phyloP scores from a whole-genome alignment of 495 filamentous ascomycete species.

The Patellaria atrata region DNA sequence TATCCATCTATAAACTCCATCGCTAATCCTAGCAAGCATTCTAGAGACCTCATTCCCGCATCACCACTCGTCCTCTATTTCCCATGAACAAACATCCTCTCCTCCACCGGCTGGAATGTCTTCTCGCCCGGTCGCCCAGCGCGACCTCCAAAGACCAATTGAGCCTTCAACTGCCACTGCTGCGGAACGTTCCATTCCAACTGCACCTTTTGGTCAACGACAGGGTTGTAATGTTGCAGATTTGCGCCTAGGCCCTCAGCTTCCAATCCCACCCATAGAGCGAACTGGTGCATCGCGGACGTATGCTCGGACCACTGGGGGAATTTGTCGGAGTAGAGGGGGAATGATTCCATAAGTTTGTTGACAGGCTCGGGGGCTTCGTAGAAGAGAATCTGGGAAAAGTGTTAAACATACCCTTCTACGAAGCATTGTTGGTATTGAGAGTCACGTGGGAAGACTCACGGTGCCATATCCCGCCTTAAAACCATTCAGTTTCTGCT shows the following conservation, averaged over 20 bases:
- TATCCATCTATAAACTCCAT: no score
- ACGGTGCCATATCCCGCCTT: constrained; percentile 44
- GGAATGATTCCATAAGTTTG: constrained; percentile 37
- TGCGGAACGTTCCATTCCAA: constrained; percentile 42
- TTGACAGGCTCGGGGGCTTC: constrained; percentile 40
- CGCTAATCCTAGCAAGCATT: no score
- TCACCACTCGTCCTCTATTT: constrained; percentile 14
- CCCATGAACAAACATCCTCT: constrained; percentile 32
- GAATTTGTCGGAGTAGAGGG: constrained; percentile 47
- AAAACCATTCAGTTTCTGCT: constrained; percentile 36
- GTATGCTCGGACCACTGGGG: constrained; percentile 46
- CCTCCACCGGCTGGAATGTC: constrained; percentile 39
- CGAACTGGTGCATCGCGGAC: constrained; percentile 52
- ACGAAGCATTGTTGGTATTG: not conserved
- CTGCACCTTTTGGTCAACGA: constrained; percentile 43
- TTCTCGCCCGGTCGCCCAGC: constrained; percentile 37
- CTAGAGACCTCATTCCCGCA: no score
- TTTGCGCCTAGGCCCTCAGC: constrained; percentile 57
- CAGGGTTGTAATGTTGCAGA: constrained; percentile 61
- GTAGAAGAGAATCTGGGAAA: constrained; percentile 49
- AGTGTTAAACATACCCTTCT: no score
- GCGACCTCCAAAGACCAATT: constrained; percentile 37
- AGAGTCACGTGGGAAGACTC: constrained; percentile 15
- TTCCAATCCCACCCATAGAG: constrained; percentile 51
- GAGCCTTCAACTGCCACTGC: constrained; percentile 41